These are phyloP conservation scores for Leishmania guyanensis DNA, from an alignment of 208 protist genomes.

Conservation along the genomic window DNA sequence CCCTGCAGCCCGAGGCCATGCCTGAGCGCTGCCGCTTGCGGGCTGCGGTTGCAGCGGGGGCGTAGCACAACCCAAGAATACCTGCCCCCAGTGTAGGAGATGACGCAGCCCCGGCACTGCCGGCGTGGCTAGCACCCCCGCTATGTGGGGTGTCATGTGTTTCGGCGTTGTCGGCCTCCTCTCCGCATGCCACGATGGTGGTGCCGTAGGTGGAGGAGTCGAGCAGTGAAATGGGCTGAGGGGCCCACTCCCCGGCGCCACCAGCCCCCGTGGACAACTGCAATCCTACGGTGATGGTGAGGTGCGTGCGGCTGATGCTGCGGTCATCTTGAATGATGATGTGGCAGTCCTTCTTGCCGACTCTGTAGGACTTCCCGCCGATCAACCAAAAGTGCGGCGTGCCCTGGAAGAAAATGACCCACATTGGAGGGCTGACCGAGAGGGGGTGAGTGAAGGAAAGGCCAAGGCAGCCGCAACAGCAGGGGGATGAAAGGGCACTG, in stretches of 20 bases:
- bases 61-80: constrained; percentile 24
- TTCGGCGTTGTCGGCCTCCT: constrained; percentile 12
- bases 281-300: constrained; percentile 48
- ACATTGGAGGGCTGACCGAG: constrained; percentile 42
- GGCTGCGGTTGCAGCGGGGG: neutral
- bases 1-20: neutral
- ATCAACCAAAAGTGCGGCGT: constrained; percentile 66
- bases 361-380: constrained; percentile 52
- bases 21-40: neutral
- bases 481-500: neutral
- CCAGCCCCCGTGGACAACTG: neutral
- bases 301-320: constrained; percentile 83
- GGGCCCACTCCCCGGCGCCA: neutral
- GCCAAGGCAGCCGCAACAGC: neutral
- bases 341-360: constrained; percentile 70
- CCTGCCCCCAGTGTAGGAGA: constrained; percentile 9
- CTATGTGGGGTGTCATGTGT: neutral
- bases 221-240: constrained; percentile 52
- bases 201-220: constrained; percentile 83
- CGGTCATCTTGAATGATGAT: constrained; percentile 65
- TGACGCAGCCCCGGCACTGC: neutral
- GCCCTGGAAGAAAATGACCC: constrained; percentile 75
- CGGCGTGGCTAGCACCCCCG: neutral
- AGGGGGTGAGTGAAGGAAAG: neutral
- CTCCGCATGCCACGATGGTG: constrained; percentile 30